A percentile compares a stretch with the other conserved stretches of the same genome.
phyloP scores from a whole-genome alignment of 2,329 filamentous ascomycete species.

The Apiospora koreana region DNA sequence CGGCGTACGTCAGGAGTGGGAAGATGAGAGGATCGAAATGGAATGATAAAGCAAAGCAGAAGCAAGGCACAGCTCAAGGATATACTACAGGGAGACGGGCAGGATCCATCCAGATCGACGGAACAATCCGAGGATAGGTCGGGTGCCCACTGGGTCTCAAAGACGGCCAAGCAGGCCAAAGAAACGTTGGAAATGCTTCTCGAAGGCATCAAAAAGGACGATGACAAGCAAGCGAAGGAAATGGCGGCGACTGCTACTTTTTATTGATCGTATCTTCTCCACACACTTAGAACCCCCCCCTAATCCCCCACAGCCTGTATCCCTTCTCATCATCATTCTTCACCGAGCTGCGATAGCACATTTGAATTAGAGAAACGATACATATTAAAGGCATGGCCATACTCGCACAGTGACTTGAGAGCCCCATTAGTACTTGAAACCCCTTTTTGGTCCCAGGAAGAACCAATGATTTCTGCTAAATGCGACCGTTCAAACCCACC shows the following conservation, averaged over 20 bases:
- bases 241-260: slow-evolving; percentile 3
- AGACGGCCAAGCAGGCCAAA: neutral
- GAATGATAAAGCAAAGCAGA: neutral
- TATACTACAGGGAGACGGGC: neutral
- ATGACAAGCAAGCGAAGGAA: neutral
- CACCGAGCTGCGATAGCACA: neutral
- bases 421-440: neutral
- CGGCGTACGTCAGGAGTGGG: neutral
- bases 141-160: neutral
- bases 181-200: neutral
- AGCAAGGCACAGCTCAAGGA: neutral
- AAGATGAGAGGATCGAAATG: neutral
- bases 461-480: neutral
- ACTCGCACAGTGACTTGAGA: neutral
- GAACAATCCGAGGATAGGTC: neutral
- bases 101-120: neutral
- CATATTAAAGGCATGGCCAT: neutral
- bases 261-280: slow-evolving; percentile 10
- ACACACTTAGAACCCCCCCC: neutral
- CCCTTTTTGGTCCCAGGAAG: neutral
- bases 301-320: neutral
- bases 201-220: neutral
- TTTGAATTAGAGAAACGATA: neutral
- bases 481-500: neutral
- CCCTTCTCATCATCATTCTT: neutral